Evolutionary conservation across 805 yeast species (phyloP), one percentile per base, ranked within the genome.

Genomic region (Lachancea waltii): DNA sequence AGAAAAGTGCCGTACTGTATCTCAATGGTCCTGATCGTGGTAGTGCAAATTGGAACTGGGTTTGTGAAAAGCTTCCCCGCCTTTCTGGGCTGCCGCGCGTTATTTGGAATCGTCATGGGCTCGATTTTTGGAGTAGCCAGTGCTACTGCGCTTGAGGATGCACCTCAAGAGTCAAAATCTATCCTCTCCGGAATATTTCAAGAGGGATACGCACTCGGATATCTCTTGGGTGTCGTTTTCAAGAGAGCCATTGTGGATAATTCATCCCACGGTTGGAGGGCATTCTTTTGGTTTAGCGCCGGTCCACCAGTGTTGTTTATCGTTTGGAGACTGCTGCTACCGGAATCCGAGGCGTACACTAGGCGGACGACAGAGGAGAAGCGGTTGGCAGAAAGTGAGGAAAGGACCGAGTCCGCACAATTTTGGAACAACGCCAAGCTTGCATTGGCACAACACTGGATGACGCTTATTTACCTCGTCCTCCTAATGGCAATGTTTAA

Each of bases 161-260:
- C 77, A 35, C 85, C 85, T 1, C 52, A 54, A 2, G 64, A 60
- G 19, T 75, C 85, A 10, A 70, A 81, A 50, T 81, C 84, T 32
- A 66, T 78, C 41, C 59, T 79, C 33, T 72, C 79, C 24, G 85
- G 85, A 33, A 58, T 83, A 29, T 74, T 85, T 54, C 95, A 85
- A 60, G 82, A 84, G 56, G 95, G 95, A 44, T 85, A 80, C 48
- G 80, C 83, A 1, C 69, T 80, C 33, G 87, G 87, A 17, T 79
- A 78, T 49, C 60, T 80, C 18, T 53, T 79, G 42, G 85, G 78
- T 5, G 83, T 78, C 35, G 65, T 79, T 17, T 80, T 79, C 63
- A 73, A 73, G 44, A 67, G 85, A 55, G 81, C 81, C 23, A 72
- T 80, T 43, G 75, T 72, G 7, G 73, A 70, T 51, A 72, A 68